These are phyloP conservation scores for Anthoceros angustus DNA, from an alignment of 225 moss, liverwort and hornwort species.

Conservation along the genomic window DNA sequence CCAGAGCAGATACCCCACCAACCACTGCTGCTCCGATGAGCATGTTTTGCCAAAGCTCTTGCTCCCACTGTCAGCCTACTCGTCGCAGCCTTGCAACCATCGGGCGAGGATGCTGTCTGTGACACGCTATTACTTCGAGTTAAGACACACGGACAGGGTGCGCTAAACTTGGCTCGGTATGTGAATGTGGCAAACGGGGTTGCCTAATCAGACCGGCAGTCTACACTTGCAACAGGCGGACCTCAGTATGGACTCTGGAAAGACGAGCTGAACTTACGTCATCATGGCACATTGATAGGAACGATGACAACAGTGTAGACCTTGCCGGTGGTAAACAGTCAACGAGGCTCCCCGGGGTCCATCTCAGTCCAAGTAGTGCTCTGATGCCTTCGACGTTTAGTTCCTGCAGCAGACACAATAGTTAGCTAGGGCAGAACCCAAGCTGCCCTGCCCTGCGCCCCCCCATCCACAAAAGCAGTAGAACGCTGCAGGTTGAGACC, in stretches of 20 bases:
- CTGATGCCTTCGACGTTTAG: slow-evolving; percentile 65
- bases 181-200: background rate
- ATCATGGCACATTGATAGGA: slow-evolving; percentile 44
- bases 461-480: background rate
- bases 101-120: slow-evolving; percentile 6
- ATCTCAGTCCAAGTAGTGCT: slow-evolving; percentile 64
- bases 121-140: slow-evolving; percentile 3
- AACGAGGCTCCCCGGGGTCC: slow-evolving; percentile 43
- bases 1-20: slow-evolving; percentile 84
- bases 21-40: slow-evolving; percentile 59
- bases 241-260: background rate
- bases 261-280: slow-evolving; percentile 36
- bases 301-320: slow-evolving; percentile 49
- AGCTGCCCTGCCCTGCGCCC: slow-evolving; percentile 1
- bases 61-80: slow-evolving; percentile 71
- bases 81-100: slow-evolving; percentile 62
- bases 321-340: slow-evolving; percentile 58
- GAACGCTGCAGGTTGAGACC: background rate
- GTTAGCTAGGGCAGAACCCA: background rate
- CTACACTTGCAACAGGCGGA: background rate
- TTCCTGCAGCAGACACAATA: slow-evolving; percentile 20
- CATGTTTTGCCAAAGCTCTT: slow-evolving; percentile 91
- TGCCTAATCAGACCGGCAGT: too few relatives aligned
- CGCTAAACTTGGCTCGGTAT: too few relatives aligned
- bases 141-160: slow-evolving; percentile 14